Percentiles rank a stretch among this genome's conserved stretches.
Conservation (phyloP, 1,284 basidiomycete genomes). For the Ustilago loliicola region DNA sequence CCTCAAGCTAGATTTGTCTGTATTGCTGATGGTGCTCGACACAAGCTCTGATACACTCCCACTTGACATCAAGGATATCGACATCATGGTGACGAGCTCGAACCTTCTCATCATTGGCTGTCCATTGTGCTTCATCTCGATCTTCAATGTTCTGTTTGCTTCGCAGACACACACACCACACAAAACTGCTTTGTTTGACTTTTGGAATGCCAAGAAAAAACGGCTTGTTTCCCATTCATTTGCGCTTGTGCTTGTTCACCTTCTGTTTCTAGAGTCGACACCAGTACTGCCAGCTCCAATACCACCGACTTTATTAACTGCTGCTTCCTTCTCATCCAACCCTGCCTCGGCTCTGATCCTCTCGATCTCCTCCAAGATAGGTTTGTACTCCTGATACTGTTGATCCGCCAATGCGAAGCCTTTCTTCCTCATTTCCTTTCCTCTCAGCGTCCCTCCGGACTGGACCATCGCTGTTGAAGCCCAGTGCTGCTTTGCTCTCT, state of each 20-base stretch:
- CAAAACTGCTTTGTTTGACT: neutral
- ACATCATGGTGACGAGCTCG: too few relatives aligned
- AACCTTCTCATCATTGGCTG: neutral
- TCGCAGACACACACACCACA: neutral
- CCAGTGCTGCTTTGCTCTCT: slow-evolving; percentile 80
- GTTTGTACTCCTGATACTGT: slow-evolving; percentile 67
- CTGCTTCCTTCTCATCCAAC: slow-evolving; percentile 82
- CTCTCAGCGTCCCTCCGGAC: slow-evolving; percentile 76
- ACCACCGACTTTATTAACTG: slow-evolving; percentile 49
- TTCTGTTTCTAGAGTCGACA: slow-evolving; percentile 51
- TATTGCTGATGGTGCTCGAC: slow-evolving; percentile 51
- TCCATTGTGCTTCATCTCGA: neutral
- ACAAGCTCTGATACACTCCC: slow-evolving; percentile 42
- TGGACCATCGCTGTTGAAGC: slow-evolving; percentile 78
- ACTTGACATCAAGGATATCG: too few relatives aligned
- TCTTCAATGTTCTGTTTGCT: too few relatives aligned
- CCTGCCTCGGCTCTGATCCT: slow-evolving; percentile 87
- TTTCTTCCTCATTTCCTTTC: slow-evolving; percentile 83
- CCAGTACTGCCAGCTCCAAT: slow-evolving; percentile 48
- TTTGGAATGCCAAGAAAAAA: slow-evolving; percentile 1
- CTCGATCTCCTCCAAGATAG: slow-evolving; percentile 75
- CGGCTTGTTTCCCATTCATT: neutral
- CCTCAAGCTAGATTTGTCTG: slow-evolving; percentile 42
- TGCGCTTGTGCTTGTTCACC: slow-evolving; percentile 21
- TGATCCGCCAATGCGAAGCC: slow-evolving; percentile 71